Evolutionary conservation across 2,329 filamentous ascomycete genomes (phyloP).

Genomic region (Exophiala bonariae): DNA sequence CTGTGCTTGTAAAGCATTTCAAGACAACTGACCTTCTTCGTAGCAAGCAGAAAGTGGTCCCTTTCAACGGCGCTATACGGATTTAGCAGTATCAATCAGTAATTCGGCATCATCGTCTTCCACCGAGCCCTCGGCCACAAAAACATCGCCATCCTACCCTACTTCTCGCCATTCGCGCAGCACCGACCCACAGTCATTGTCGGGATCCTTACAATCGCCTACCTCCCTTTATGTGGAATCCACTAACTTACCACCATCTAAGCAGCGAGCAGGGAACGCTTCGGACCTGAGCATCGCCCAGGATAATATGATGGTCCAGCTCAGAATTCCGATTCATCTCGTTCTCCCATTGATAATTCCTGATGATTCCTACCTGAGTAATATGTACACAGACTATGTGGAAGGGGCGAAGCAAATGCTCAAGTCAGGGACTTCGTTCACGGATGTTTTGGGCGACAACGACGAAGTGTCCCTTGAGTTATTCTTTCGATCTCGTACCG

Average conservation of each 20-base stretch:
- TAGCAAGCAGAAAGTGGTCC: not conserved
- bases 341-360: slow-evolving; percentile 17
- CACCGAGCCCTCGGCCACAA: not conserved
- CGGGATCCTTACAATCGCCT: not conserved
- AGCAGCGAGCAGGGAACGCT: not conserved
- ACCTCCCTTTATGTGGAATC: not conserved
- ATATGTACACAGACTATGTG: slow-evolving; percentile 20
- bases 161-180: not conserved
- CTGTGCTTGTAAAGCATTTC: too few relatives aligned
- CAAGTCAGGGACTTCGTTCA: slow-evolving; percentile 5
- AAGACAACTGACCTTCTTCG: not conserved
- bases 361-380: slow-evolving; percentile 22
- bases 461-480: slow-evolving; percentile 18
- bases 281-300: slow-evolving; percentile 21
- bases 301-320: slow-evolving; percentile 11
- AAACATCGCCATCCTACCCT: not conserved
- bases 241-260: not conserved
- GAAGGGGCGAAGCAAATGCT: slow-evolving; percentile 20
- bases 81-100: not conserved
- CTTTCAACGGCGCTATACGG: not conserved
- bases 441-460: slow-evolving; percentile 8
- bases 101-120: not conserved
- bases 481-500: slow-evolving; percentile 17
- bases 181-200: not conserved
- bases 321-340: slow-evolving; percentile 19